Evolutionary conservation across 176 grass and related monocot species (phyloP), one percentile per base, ranked within the genome.

Genomic region (Oryza meridionalis): DNA sequence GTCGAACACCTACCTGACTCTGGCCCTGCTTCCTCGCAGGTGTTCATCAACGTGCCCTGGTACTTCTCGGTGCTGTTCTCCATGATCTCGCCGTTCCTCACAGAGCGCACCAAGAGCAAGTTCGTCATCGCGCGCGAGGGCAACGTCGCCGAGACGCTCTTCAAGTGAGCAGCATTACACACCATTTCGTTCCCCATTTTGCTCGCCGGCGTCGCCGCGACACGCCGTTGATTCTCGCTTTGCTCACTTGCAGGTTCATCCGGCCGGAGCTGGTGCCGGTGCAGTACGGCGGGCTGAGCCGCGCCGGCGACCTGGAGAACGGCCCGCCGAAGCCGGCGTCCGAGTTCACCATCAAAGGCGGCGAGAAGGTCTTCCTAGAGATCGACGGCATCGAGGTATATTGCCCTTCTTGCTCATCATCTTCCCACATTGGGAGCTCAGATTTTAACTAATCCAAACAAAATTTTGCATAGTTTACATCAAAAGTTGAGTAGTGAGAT

Each of bases 321-420:
- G 96, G 93, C 33, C 93, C 91, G 21, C 96, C 96, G 1, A 98
- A 98, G 75, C 93, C 96, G 25, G 96, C 96, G 12, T 95, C 96
- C n/a, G 93, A 98, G 89, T 98, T 98, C 87, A 90, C 87, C 47
- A 95, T 98, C 65, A 98, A 98, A 61, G 96, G 93, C 47, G 93
- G 92, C 2, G 96, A 98, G 86, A 98, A 88, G 81, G 91, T 98
- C 3, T 91, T 93, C 89, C 93, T 98, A 11, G 96, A 98, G 83
- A 98, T 98, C n/a, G 93, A 95, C 81, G 96, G 96, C 87, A 98
- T 98, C 49, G 96, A 98, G 96, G 96, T 98, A 81, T 25, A 81
- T 25, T 58, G 16, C 63, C 38, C 31, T 50, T 27, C 37, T 61
- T 44, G 16, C 4, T 55, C 51, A 1, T 55, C 16, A 55, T 55